phyloP scores from a whole-genome alignment of 2,329 filamentous ascomycete genomes.

The Achaetomium macrosporum region DNA sequence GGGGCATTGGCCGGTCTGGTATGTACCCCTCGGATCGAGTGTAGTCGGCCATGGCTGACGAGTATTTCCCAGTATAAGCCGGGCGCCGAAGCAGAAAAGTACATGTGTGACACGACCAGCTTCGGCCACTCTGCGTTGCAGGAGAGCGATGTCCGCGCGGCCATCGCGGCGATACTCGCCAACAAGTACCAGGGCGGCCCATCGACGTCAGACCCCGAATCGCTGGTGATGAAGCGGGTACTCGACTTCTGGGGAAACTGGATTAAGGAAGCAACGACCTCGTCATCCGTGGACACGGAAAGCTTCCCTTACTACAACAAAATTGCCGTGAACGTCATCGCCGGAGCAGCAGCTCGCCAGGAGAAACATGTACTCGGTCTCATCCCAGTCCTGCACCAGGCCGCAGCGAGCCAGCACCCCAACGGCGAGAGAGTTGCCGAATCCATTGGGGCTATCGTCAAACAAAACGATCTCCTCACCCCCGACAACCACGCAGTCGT shows the following conservation, averaged over 20 bases:
- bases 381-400: conserved; percentile 26
- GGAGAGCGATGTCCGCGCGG: conserved; percentile 25
- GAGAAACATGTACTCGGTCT: conserved; percentile 32
- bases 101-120: conserved; percentile 17
- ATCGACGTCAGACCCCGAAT: conserved; percentile 18
- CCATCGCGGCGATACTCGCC: conserved; percentile 37
- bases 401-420: conserved; percentile 28
- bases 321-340: conserved; percentile 26
- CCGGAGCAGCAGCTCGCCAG: conserved; percentile 29
- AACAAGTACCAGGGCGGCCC: conserved; percentile 38
- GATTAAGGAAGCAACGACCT: conserved; percentile 14
- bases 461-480: conserved; percentile 34
- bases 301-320: conserved; percentile 18
- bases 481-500: conserved; percentile 39
- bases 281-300: conserved; percentile 1
- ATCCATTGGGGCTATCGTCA: conserved; percentile 39
- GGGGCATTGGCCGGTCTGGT: conserved; percentile 24
- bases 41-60: conserved; percentile 6
- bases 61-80: conserved; percentile 22
- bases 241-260: conserved; percentile 22
- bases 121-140: conserved; percentile 6
- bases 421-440: conserved; percentile 38
- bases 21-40: conserved; percentile 2
- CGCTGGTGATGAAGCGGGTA: conserved; percentile 13
- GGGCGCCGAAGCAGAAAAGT: conserved; percentile 18